Evolutionary conservation across 192 early-diverging fungal genomes (phyloP), one percentile per base, ranked within the genome.

Genomic region (Rhizoclosmatium globosum): DNA sequence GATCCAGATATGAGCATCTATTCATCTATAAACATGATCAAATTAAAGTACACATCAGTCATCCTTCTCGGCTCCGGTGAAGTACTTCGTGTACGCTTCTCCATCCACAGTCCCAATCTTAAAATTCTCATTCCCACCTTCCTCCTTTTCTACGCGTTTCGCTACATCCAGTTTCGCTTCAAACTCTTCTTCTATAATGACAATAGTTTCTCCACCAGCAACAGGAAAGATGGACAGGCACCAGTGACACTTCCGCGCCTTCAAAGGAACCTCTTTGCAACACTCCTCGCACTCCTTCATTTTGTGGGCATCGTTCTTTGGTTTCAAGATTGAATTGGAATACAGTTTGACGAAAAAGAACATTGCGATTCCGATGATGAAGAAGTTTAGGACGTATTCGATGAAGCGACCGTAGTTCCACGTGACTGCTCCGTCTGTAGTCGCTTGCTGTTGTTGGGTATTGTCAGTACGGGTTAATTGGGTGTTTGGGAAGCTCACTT

Each of bases 331-430:
- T 23, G 6, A 31, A 64, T 21, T 9, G 21, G 39, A 13, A 23
- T 38, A 64, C 11, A 64, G 23, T 9, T 64, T 38, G 6, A 64
- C n/a, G 23, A 64, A 64, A 64, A n/a, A 1, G 39, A 3, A 4
- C 13, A 38, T 39, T 41, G 13, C 31, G 15, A 23, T n/a, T 38
- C 61, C 39, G 1, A 39, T 21, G 15, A 64, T 9, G 61, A 64
- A 21, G 21, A 64, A 64, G 21, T 38, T n/a, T 7, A 39, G 9
- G n/a, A 7, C 61, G 7, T 64, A 19, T 9, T 41, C 13, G 38
- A 39, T 46, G 23, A 68, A 68, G 41, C 45, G 38, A 9, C 67
- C 67, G 23, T 45, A 68, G 67, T 68, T 68, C 67, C 67, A 68
- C 0, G 46, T 66, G 2, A 58, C 76, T 48, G 65, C 76, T 3